Evolutionary conservation across 176 grass and related monocot genomes (phyloP).

Genomic region (Cymbopogon citratus): DNA sequence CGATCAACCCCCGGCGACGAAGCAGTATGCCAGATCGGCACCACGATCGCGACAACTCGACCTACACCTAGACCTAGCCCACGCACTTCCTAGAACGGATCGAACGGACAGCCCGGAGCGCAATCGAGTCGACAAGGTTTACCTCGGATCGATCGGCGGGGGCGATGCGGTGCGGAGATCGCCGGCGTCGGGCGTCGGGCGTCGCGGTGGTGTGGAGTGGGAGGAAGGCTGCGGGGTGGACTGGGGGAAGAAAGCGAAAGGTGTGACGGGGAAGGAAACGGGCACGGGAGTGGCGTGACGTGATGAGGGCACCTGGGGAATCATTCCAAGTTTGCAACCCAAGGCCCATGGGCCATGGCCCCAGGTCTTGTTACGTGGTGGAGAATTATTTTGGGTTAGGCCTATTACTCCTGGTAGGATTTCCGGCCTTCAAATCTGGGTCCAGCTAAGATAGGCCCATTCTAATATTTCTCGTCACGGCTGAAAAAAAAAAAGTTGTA

Average conservation of each 20-base stretch:
- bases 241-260: not conserved
- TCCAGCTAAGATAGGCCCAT: too few relatives aligned
- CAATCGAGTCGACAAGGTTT: not conserved
- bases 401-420: too few relatives aligned
- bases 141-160: slow-evolving; percentile 7
- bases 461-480: too few relatives aligned
- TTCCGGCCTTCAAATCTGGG: too few relatives aligned
- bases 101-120: not conserved
- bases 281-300: not conserved
- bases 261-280: not conserved
- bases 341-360: too few relatives aligned
- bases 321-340: not conserved
- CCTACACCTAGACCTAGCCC: not conserved
- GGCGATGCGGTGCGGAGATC: not conserved
- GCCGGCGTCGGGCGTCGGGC: not conserved
- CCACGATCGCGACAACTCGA: not conserved
- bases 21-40: not conserved
- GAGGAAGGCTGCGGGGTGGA: not conserved
- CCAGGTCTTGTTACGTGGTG: too few relatives aligned
- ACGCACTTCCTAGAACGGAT: not conserved
- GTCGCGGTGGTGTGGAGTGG: not conserved
- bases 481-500: too few relatives aligned
- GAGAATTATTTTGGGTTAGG: too few relatives aligned
- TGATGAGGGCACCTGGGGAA: not conserved
- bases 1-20: not conserved